These are phyloP conservation scores for Monosporascus ibericus DNA, from an alignment of 2,329 filamentous ascomycete genomes.

Conservation along the genomic window DNA sequence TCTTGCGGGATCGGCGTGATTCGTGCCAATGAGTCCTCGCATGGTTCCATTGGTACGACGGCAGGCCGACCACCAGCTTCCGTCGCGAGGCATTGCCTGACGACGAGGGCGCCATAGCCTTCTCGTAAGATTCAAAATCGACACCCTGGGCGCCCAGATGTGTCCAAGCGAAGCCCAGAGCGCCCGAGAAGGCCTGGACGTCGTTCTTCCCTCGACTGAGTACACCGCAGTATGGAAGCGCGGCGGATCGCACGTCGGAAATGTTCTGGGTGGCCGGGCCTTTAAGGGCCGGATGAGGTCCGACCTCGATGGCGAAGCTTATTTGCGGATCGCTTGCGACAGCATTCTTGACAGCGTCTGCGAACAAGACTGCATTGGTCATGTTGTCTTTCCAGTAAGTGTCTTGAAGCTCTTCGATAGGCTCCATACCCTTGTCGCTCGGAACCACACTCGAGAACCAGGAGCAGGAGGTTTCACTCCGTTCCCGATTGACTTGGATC, in stretches of 20 bases:
- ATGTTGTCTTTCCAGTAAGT: conserved; percentile 30
- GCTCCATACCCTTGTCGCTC: neutral
- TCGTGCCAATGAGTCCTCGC: conserved; percentile 6
- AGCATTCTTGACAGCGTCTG: conserved; percentile 15
- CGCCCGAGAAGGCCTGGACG: neutral
- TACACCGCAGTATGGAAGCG: neutral
- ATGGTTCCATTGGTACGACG: conserved; percentile 15
- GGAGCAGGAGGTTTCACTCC: fast-evolving
- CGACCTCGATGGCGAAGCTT: conserved; percentile 27
- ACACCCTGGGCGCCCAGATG: neutral
- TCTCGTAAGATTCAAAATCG: neutral
- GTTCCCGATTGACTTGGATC: neutral
- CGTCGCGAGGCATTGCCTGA: no score
- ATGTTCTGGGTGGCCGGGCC: conserved; percentile 25
- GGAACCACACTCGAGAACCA: conserved; percentile 6
- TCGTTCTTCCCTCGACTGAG: neutral
- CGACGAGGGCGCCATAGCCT: no score
- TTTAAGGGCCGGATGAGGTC: conserved; percentile 30
- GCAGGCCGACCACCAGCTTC: conserved; percentile 4
- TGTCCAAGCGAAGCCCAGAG: neutral
- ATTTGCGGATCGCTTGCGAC: neutral
- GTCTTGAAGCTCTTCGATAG: neutral
- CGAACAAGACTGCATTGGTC: conserved; percentile 26
- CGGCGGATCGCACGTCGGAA: neutral
- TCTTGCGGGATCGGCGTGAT: conserved; percentile 1